A percentile compares a stretch with the other conserved stretches of the same genome.
These are phyloP conservation scores for Aschersonia sp. DNA, from an alignment of 2,329 filamentous ascomycete species.

Conservation along the genomic window DNA sequence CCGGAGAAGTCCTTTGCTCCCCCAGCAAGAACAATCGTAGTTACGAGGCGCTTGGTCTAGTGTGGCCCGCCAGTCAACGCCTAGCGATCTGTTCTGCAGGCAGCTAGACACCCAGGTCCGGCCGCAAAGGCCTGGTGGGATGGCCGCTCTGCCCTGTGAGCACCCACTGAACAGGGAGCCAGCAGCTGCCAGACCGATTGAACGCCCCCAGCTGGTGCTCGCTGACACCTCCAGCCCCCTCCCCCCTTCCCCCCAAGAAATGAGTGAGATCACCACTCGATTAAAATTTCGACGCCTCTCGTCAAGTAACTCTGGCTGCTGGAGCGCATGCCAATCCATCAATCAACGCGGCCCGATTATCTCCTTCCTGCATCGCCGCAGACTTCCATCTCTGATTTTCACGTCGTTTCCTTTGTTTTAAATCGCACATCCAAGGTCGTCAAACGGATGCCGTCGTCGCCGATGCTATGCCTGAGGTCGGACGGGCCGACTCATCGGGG, in stretches of 20 bases:
- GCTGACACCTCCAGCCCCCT: neutral
- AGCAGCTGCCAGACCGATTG: too few species aligned
- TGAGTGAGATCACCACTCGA: conserved; percentile 10
- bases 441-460: conserved; percentile 57
- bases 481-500: conserved; percentile 48
- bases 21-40: too few species aligned
- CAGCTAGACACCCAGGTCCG: too few species aligned
- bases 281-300: conserved; percentile 18
- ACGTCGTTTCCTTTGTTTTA: conserved; percentile 12
- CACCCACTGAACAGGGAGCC: too few species aligned
- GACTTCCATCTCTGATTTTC: conserved; percentile 11
- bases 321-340: conserved; percentile 15
- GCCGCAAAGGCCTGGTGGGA: too few species aligned
- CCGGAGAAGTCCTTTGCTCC: too few species aligned
- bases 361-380: conserved; percentile 16
- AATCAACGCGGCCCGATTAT: conserved; percentile 15
- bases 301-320: conserved; percentile 14
- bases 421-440: conserved; percentile 35
- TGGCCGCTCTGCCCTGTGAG: too few species aligned
- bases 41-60: too few species aligned
- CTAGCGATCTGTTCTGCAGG: too few species aligned
- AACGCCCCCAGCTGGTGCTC: too few species aligned
- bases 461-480: conserved; percentile 61
- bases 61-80: too few species aligned
- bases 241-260: conserved; percentile 2